Percentiles rank a stretch among this genome's conserved stretches.
Evolutionary conservation across 2,329 filamentous ascomycete species (phyloP).

Genomic region (Fusarium floridanum): DNA sequence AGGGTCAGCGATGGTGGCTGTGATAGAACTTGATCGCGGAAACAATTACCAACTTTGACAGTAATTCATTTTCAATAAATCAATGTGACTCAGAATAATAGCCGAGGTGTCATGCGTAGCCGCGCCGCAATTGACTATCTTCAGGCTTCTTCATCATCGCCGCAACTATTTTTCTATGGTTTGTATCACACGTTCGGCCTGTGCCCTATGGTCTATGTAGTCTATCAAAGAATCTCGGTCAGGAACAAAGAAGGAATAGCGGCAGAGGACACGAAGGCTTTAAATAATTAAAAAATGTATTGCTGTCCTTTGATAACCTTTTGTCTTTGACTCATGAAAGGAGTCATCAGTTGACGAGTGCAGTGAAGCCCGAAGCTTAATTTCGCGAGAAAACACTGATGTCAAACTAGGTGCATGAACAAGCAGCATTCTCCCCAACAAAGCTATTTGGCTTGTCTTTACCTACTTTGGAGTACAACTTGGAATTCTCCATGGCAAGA

Average conservation of each 20-base stretch:
- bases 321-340: neutral
- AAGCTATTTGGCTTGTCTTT: neutral
- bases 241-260: neutral
- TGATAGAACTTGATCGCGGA: neutral
- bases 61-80: neutral
- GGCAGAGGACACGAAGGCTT: neutral
- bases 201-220: neutral
- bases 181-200: neutral
- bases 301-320: neutral
- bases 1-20: neutral
- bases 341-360: neutral
- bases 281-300: neutral
- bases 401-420: neutral
- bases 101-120: neutral
- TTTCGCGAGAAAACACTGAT: neutral
- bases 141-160: neutral
- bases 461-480: neutral
- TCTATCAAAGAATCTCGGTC: neutral
- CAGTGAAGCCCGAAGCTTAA: neutral
- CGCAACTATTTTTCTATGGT: neutral
- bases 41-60: neutral
- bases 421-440: neutral
- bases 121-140: neutral
- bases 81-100: neutral
- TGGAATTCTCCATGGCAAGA: too few relatives aligned